phyloP scores from a whole-genome alignment of 2,329 filamentous ascomycete genomes.

The Fusarium chuoi region DNA sequence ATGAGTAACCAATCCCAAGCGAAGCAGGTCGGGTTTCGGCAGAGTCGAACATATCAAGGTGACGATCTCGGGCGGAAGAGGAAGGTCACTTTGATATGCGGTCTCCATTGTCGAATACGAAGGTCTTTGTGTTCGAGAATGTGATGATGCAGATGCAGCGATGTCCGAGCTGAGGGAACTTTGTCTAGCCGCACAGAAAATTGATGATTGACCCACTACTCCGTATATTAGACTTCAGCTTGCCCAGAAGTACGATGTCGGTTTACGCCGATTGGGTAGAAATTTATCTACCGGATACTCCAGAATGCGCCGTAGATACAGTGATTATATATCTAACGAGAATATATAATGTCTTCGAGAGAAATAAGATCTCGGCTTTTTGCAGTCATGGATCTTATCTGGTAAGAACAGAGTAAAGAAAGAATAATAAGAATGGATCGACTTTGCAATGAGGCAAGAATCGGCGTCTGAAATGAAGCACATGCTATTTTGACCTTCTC shows the following conservation, averaged over 20 bases:
- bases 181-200: not conserved
- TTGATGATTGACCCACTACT: not conserved
- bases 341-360: accelerated
- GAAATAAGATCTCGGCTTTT: accelerated
- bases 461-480: not conserved
- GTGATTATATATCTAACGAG: not conserved
- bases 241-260: not conserved
- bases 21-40: not conserved
- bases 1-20: not conserved
- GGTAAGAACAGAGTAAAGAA: accelerated
- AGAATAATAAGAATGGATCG: not conserved
- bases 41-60: not conserved
- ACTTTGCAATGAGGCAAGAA: not conserved
- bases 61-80: not conserved
- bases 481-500: not conserved
- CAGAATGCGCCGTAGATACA: accelerated
- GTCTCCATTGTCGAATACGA: not conserved
- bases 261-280: not conserved
- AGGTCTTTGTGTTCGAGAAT: not conserved
- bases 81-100: not conserved
- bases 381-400: accelerated
- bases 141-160: not conserved
- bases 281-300: not conserved
- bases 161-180: not conserved
- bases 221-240: not conserved